Percentiles rank a stretch among this genome's conserved stretches.
Evolutionary conservation across 306 rosid genomes (phyloP).

Genomic region (Hippophae tibetana): DNA sequence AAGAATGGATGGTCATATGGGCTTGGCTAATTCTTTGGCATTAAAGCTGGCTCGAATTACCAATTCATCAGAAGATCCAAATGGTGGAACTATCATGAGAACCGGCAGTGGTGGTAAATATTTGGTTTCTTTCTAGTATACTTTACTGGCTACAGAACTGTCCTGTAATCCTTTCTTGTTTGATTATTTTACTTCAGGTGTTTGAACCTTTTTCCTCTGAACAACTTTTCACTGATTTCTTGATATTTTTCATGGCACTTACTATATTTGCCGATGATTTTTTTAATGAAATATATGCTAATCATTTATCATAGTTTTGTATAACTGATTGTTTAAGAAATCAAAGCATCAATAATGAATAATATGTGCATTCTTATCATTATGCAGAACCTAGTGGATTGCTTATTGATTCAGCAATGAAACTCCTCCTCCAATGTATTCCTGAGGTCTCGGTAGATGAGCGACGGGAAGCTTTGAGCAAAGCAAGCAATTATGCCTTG

Average conservation of each 20-base stretch:
- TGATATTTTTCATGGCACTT: too few species aligned
- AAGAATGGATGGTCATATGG: constrained; percentile 80
- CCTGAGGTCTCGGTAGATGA: constrained; percentile 58
- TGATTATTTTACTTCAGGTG: too few species aligned
- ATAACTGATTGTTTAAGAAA: neutral
- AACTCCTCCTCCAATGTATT: constrained; percentile 35
- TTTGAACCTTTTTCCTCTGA: too few species aligned
- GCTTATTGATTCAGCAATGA: constrained; percentile 62
- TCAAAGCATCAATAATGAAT: constrained; percentile 6
- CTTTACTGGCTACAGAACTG: neutral
- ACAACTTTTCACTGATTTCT: too few species aligned
- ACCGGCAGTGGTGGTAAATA: constrained; percentile 46
- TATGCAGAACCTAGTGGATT: constrained; percentile 75
- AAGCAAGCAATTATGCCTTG: constrained; percentile 61
- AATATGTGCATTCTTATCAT: constrained; percentile 5
- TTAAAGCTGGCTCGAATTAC: constrained; percentile 57
- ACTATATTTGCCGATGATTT: too few species aligned
- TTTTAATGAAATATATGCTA: too few species aligned
- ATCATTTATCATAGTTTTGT: too few species aligned
- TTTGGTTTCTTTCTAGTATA: neutral
- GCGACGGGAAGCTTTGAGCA: constrained; percentile 69
- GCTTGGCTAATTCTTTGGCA: constrained; percentile 67
- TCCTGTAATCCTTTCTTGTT: too few species aligned
- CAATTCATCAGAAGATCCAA: constrained; percentile 46
- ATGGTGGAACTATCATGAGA: constrained; percentile 65